Base-by-base conservation (phyloP, 305 asterid species). In the Caryopteris hybrid region DNA sequence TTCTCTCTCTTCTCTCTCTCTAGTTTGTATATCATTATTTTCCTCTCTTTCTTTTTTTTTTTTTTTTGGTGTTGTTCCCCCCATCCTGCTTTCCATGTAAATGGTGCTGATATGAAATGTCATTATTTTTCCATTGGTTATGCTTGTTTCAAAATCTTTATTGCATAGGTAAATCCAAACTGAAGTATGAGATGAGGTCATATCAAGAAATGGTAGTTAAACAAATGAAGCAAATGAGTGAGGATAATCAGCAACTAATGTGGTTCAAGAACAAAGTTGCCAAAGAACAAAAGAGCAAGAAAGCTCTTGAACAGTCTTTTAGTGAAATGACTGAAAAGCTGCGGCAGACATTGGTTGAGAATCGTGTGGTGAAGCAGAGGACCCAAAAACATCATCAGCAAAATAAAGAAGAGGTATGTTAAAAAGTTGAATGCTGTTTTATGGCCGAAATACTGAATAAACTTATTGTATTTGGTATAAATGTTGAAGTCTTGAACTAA, bases 211-310 rank as follows among this genome's bases (percentile, higher is more conserved):
- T 64, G 88, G 87, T 92, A 6, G 92, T 86, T 2, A 65, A 77
- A 3, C 83, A 78, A 25, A 33, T 83, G 86, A 85, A 83, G 73
- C 88, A 82, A 68, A 88, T 86, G 97, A 82, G 78, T 11, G 98
- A 88, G 70, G 95, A 90, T 0, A 88, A 88, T 68, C 91, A 92
- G 57, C 91, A 76, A 70, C 79, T 86, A 8, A 0, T 8, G 0
- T 86, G 68, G 74, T 78, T 45, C 14, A 90, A 80, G 71, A 73
- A 74, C 74, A 82, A 65, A 77, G 88, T 72, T 43, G 81, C 39
- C 5, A 85, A 80, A 58, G 91, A 88, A 55, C 84, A 82, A 72
- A 74, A 0, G 64, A 84, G 36, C 71, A 84, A 85, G 47, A 82
- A 82, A 71, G 90, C 90, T 55, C 80, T 84, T 13, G 79, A 77